Percentiles rank a stretch among this genome's conserved stretches.
Conservation (phyloP, 2,329 filamentous ascomycete species). For the Myriosclerotinia duriaeana region DNA sequence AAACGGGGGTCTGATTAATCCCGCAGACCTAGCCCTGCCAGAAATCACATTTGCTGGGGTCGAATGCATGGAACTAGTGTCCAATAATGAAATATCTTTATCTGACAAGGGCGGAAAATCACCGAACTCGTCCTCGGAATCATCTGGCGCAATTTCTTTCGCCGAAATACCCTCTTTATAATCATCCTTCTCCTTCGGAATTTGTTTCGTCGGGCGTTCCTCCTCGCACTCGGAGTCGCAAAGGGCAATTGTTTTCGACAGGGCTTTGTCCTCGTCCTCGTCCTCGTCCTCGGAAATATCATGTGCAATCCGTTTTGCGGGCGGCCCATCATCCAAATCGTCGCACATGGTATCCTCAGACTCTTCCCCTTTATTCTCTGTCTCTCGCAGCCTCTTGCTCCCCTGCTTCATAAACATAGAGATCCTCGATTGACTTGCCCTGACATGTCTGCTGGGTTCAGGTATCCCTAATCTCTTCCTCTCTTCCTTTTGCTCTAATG, state of each 20-base stretch:
- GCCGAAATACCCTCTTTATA: background rate
- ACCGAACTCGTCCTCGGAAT: slow-evolving; percentile 41
- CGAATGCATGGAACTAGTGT: slow-evolving; percentile 6
- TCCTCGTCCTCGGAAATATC: background rate
- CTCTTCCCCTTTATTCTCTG: slow-evolving; percentile 30
- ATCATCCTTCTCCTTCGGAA: slow-evolving; percentile 1
- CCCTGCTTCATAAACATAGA: slow-evolving; percentile 49
- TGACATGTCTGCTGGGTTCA: slow-evolving; percentile 48
- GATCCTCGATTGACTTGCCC: slow-evolving; percentile 59
- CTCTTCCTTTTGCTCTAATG: slow-evolving; percentile 49
- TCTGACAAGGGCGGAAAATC: slow-evolving; percentile 40
- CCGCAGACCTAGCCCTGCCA: background rate
- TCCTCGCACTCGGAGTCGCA: background rate
- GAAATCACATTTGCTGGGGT: background rate
- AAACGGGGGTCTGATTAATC: background rate
- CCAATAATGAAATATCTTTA: slow-evolving; percentile 30
- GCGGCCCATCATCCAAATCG: background rate
- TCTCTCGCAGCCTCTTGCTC: slow-evolving; percentile 32
- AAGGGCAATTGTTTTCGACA: background rate
- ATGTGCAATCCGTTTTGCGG: background rate
- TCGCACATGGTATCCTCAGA: slow-evolving; percentile 25
- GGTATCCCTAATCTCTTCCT: slow-evolving; percentile 55
- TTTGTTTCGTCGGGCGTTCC: slow-evolving; percentile 8
- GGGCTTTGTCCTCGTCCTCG: background rate
- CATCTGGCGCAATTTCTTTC: slow-evolving; percentile 23